Evolutionary conservation across 140 eudicot species (phyloP).

Genomic region (Ambrosia hybrid): DNA sequence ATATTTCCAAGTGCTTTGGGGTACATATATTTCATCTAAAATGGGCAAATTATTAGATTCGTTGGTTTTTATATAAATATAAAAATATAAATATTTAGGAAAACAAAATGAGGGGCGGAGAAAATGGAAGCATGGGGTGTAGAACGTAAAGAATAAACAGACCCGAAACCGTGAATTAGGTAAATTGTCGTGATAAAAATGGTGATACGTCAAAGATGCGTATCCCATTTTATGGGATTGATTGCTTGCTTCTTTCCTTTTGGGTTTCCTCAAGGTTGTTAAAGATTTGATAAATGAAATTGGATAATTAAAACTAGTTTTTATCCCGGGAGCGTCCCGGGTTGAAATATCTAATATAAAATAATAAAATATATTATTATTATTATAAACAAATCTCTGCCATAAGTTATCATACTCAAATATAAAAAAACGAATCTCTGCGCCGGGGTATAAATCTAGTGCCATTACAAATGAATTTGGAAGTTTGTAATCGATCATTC

Average conservation of each 20-base stretch:
- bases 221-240: constrained; percentile 12
- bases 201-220: background rate
- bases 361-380: too few species aligned
- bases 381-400: too few species aligned
- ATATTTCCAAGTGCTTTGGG: background rate
- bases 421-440: too few species aligned
- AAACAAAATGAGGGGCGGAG: constrained; percentile 17
- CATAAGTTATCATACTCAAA: too few species aligned
- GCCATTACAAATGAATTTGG: too few species aligned
- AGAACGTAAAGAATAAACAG: constrained; percentile 22
- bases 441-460: too few species aligned
- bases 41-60: background rate
- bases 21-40: background rate
- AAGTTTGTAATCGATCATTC: too few species aligned
- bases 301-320: background rate
- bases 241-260: background rate
- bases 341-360: too few species aligned
- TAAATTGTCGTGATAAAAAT: constrained; percentile 19
- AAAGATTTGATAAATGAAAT: background rate
- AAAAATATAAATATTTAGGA: background rate
- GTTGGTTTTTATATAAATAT: background rate
- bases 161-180: constrained; percentile 43
- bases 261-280: background rate
- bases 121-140: constrained; percentile 32
- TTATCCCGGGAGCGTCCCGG: too few species aligned